Conservation (phyloP, 202 grass and related monocot species). For the Setaria italica region DNA sequence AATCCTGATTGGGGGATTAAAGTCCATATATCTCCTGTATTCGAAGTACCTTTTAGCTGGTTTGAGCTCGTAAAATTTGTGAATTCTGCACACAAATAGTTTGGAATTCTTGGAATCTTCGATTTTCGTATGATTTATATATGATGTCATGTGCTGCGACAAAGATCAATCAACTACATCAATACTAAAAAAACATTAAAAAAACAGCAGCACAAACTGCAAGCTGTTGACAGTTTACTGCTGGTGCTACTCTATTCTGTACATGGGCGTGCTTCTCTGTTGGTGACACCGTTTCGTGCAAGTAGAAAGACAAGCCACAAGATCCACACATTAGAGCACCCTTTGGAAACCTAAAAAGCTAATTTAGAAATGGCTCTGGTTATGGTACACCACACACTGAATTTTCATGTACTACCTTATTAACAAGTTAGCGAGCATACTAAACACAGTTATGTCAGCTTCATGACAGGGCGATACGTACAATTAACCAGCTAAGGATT, state of each 20-base stretch:
- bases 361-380: slow-evolving; percentile 12
- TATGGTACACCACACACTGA: background rate
- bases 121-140: background rate
- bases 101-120: background rate
- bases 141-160: background rate
- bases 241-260: background rate
- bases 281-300: slow-evolving; percentile 14
- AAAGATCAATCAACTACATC: background rate
- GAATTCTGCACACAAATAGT: background rate
- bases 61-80: background rate
- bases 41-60: background rate
- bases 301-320: slow-evolving; percentile 21
- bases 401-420: background rate
- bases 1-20: slow-evolving; percentile 7
- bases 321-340: background rate
- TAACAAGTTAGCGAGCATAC: background rate
- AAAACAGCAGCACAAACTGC: background rate
- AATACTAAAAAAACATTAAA: background rate
- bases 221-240: slow-evolving; percentile 3
- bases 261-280: background rate
- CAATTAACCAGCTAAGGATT: slow-evolving; percentile 5
- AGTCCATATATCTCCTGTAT: background rate
- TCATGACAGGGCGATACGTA: slow-evolving; percentile 39
- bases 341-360: slow-evolving; percentile 34
- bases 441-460: slow-evolving; percentile 31